phyloP scores from a whole-genome alignment of 2,329 filamentous ascomycete genomes.

The Colletotrichum plurivorum region DNA sequence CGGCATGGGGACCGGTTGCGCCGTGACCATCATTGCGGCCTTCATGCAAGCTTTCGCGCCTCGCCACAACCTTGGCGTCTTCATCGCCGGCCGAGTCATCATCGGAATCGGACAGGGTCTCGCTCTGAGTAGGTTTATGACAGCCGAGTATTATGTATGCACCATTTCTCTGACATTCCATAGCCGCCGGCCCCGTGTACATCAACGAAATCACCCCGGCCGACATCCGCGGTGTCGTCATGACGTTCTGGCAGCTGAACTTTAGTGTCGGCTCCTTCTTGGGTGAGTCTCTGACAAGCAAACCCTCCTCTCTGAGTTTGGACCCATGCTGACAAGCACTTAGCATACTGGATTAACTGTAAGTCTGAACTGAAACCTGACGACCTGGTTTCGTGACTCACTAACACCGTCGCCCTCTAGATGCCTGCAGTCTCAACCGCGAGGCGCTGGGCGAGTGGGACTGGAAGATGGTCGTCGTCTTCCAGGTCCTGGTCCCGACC shows the following conservation, averaged over 20 bases:
- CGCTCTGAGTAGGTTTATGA: constrained; percentile 67
- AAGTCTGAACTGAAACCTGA: not conserved
- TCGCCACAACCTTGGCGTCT: constrained; percentile 69
- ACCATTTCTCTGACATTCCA: not conserved
- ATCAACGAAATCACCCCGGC: constrained; percentile 77
- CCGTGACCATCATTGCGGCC: constrained; percentile 73
- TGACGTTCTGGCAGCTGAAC: constrained; percentile 80
- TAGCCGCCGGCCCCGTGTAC: constrained; percentile 77
- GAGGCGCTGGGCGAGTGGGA: constrained; percentile 76
- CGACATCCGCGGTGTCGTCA: constrained; percentile 76
- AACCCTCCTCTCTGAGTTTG: constrained; percentile 49
- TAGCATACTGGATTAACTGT: constrained; percentile 67
- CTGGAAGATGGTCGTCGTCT: constrained; percentile 80
- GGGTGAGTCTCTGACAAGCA: constrained; percentile 64
- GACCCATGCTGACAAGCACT: not conserved
- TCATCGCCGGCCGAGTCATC: constrained; percentile 74
- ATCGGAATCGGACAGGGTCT: constrained; percentile 77
- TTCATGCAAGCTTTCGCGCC: constrained; percentile 76
- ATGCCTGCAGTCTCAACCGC: constrained; percentile 69
- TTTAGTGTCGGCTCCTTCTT: constrained; percentile 76
- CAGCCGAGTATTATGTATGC: not conserved
- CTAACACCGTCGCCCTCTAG: not conserved
- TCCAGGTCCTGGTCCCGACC: constrained; percentile 76
- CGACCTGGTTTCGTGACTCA: no score
- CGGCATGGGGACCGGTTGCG: constrained; percentile 72